phyloP scores from a whole-genome alignment of 208 protist species.

The Crithidia fasciculata region DNA sequence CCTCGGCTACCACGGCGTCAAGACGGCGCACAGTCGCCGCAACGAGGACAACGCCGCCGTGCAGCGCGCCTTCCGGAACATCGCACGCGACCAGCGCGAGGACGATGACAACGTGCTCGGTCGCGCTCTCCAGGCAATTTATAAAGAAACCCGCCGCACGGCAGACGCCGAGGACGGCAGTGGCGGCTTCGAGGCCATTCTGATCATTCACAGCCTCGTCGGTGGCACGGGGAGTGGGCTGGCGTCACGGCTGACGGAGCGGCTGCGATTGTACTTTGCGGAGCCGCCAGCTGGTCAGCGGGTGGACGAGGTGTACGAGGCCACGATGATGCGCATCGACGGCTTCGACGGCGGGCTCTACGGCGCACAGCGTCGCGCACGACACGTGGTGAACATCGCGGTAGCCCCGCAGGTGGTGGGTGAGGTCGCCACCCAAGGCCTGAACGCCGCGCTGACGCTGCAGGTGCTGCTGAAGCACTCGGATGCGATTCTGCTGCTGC shows the following conservation, averaged over 20 bases:
- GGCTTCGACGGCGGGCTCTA: constrained; percentile 75
- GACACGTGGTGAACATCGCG: constrained; percentile 67
- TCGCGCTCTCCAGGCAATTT: constrained; percentile 69
- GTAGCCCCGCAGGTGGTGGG: constrained; percentile 74
- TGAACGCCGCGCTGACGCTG: constrained; percentile 82
- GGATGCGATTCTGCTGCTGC: constrained; percentile 77
- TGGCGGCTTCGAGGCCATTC: constrained; percentile 71
- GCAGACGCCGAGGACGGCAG: constrained; percentile 29
- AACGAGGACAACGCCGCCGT: constrained; percentile 43
- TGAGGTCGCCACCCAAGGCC: constrained; percentile 77
- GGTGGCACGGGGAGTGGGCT: constrained; percentile 88
- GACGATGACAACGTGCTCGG: constrained; percentile 59
- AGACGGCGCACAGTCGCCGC: constrained; percentile 44
- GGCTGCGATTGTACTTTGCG: constrained; percentile 87
- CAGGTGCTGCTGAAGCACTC: constrained; percentile 55
- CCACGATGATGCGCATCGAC: constrained; percentile 56
- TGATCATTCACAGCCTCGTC: constrained; percentile 85
- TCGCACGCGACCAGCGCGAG: constrained; percentile 67
- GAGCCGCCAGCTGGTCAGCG: constrained; percentile 37
- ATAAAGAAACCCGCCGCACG: constrained; percentile 78
- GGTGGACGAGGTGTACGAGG: constrained; percentile 60
- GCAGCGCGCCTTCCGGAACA: constrained; percentile 57
- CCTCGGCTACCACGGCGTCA: constrained; percentile 83
- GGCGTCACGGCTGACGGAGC: constrained; percentile 73
- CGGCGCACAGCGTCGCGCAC: constrained; percentile 72